phyloP scores from a whole-genome alignment of 768 basidiomycete genomes.

The Hydnum rufescens region DNA sequence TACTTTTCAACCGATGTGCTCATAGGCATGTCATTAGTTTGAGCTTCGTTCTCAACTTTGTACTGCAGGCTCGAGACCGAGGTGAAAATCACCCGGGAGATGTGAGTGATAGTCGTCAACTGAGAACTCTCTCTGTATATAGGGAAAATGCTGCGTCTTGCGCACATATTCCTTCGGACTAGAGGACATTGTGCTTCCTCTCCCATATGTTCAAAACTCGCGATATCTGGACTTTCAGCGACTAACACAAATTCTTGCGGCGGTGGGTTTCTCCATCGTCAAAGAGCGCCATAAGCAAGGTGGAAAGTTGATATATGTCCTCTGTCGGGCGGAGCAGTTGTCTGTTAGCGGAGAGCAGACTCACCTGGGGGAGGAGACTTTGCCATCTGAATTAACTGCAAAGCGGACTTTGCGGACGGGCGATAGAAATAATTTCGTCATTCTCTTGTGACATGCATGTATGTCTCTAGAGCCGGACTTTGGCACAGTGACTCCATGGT shows the following conservation, averaged over 20 bases:
- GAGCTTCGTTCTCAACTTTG: slow-evolving; percentile 80
- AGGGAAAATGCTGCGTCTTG: slow-evolving; percentile 55
- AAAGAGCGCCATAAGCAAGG: slow-evolving; percentile 40
- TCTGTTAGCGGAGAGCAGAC: background rate
- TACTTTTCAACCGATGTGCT: too few species aligned
- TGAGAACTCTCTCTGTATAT: background rate
- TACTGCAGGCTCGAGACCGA: slow-evolving; percentile 51
- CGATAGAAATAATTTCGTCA: slow-evolving; percentile 51
- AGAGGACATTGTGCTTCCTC: slow-evolving; percentile 59
- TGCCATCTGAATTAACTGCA: background rate
- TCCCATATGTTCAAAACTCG: slow-evolving; percentile 71
- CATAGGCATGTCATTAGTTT: slow-evolving; percentile 69
- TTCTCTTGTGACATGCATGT: background rate
- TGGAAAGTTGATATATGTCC: slow-evolving; percentile 78
- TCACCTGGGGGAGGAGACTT: background rate
- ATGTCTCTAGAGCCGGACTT: too few species aligned
- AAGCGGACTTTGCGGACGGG: slow-evolving; percentile 43
- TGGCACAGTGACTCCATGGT: too few species aligned
- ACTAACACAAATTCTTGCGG: slow-evolving; percentile 13
- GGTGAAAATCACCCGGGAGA: slow-evolving; percentile 31
- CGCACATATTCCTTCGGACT: slow-evolving; percentile 32
- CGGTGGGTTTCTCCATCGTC: slow-evolving; percentile 43
- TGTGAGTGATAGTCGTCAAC: background rate
- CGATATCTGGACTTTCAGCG: slow-evolving; percentile 44
- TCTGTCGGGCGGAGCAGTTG: slow-evolving; percentile 28